Conservation (phyloP, 441 rosid genomes). For the Gossypium gossypioides region DNA sequence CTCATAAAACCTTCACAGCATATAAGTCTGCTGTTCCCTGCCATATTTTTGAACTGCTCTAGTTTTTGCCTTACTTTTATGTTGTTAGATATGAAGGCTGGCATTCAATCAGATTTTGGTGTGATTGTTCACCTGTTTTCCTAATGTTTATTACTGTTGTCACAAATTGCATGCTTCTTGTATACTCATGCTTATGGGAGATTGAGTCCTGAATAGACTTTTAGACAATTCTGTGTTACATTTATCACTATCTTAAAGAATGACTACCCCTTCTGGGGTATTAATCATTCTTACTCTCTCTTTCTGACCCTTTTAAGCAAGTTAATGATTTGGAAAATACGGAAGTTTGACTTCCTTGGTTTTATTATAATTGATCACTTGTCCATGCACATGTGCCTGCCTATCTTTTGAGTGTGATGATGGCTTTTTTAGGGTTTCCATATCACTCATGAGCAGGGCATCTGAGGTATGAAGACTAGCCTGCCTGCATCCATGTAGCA, state of each 20-base stretch:
- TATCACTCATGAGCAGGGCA: background rate
- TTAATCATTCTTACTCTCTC: background rate
- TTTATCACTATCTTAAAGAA: background rate
- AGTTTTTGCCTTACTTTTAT: background rate
- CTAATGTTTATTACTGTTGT: background rate
- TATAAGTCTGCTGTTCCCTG: background rate
- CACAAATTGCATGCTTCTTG: background rate
- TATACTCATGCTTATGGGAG: background rate
- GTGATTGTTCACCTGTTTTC: background rate
- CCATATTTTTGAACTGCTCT: background rate
- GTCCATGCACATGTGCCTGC: background rate
- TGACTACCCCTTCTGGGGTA: background rate
- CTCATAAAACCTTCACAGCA: background rate
- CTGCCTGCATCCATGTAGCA: background rate
- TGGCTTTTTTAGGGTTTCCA: background rate
- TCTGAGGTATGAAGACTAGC: background rate
- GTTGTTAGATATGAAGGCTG: background rate
- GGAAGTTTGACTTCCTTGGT: background rate
- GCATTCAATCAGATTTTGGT: background rate
- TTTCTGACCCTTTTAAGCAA: background rate
- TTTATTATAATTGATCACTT: background rate
- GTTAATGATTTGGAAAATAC: background rate
- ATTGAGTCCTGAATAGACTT: background rate
- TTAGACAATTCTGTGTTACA: background rate
- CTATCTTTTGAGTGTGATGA: background rate